A percentile compares a stretch with the other conserved stretches of the same genome.
phyloP scores from a whole-genome alignment of 176 grass and related monocot species.

The Hyparrhenia diplandra region DNA sequence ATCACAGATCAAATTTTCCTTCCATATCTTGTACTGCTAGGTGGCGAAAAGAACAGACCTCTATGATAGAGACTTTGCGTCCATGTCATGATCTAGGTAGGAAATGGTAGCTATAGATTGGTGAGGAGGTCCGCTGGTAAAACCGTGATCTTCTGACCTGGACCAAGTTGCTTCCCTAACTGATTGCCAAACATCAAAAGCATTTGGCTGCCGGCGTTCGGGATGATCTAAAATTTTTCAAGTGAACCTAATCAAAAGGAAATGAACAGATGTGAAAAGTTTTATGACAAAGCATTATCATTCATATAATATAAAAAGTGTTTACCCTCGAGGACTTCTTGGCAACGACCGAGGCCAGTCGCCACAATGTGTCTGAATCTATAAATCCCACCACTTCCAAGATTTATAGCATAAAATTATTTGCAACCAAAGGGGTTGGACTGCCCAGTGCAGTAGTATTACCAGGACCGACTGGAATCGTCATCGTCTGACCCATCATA shows the following conservation, averaged over 20 bases:
- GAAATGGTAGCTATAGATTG: slow-evolving; percentile 77
- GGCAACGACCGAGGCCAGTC: slow-evolving; percentile 63
- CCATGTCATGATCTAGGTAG: slow-evolving; percentile 48
- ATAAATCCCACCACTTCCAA: slow-evolving; percentile 72
- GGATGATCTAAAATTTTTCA: slow-evolving; percentile 51
- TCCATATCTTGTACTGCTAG: background rate
- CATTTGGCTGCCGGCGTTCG: slow-evolving; percentile 50
- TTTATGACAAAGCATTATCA: background rate
- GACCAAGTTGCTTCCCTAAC: slow-evolving; percentile 41
- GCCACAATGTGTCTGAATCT: slow-evolving; percentile 86
- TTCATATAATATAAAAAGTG: background rate
- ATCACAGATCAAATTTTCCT: background rate
- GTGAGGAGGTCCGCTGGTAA: slow-evolving; percentile 83
- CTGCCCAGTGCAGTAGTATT: slow-evolving; percentile 52
- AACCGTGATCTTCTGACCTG: slow-evolving; percentile 51
- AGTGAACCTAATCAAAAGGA: slow-evolving; percentile 50
- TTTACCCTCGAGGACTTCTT: slow-evolving; percentile 84
- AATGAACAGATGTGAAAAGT: background rate
- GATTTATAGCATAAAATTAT: slow-evolving; percentile 63
- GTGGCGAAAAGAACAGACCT: slow-evolving; percentile 37
- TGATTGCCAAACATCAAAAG: slow-evolving; percentile 79
- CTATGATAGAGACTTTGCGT: slow-evolving; percentile 52
- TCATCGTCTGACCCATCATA: slow-evolving; percentile 98
- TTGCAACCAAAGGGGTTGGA: slow-evolving; percentile 57
- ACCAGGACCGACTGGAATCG: slow-evolving; percentile 75